Evolutionary conservation across 1,284 basidiomycete genomes (phyloP).

Genomic region (Heimioporus punctisporus): DNA sequence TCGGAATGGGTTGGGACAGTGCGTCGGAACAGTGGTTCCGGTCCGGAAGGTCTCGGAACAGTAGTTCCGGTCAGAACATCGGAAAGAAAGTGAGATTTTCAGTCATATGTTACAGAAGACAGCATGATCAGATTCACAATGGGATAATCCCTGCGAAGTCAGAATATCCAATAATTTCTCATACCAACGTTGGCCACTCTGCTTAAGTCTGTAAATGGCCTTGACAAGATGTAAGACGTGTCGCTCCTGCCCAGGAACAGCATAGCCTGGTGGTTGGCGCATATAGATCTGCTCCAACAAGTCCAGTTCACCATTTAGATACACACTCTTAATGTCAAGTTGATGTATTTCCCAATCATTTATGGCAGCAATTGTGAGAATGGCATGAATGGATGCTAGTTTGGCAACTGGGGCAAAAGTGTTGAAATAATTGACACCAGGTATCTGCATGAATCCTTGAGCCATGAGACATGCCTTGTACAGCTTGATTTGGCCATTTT

Average conservation of each 20-base stretch:
- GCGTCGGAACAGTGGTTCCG: too few species aligned
- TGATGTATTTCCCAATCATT: background rate
- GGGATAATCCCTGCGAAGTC: too few species aligned
- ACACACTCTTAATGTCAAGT: too few species aligned
- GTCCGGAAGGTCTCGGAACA: too few species aligned
- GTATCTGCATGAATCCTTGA: slow-evolving; percentile 41
- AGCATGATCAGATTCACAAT: too few species aligned
- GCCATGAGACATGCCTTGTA: slow-evolving; percentile 43
- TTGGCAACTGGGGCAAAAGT: slow-evolving; percentile 35
- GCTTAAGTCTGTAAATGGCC: background rate
- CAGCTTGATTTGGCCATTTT: slow-evolving; percentile 27
- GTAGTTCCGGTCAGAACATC: too few species aligned
- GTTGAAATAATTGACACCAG: slow-evolving; percentile 42
- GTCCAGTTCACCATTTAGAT: too few species aligned
- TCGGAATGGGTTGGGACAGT: too few species aligned
- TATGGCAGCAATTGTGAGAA: slow-evolving; percentile 15
- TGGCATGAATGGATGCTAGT: slow-evolving; percentile 28
- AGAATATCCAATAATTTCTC: background rate
- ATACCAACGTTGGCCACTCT: background rate
- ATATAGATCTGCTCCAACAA: background rate
- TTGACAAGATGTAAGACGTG: background rate
- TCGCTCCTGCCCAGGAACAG: background rate
- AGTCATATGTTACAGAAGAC: too few species aligned
- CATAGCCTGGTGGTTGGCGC: background rate
- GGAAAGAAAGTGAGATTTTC: too few species aligned